Percentiles rank a stretch among this genome's conserved stretches.
phyloP scores from a whole-genome alignment of 257 asterid genomes.

The Marsdenia floribunda region DNA sequence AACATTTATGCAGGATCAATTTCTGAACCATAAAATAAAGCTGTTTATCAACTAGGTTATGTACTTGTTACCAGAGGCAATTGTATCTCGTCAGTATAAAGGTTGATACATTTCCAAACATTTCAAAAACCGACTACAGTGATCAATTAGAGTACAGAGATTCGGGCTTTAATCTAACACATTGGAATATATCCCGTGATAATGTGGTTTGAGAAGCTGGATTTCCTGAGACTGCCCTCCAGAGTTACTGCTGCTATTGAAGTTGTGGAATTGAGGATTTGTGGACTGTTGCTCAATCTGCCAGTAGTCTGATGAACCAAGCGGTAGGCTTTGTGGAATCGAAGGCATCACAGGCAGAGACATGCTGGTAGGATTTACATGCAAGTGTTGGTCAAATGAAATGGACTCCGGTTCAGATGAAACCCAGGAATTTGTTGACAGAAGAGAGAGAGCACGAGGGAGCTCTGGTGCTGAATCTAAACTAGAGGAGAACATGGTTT shows the following conservation, averaged over 20 bases:
- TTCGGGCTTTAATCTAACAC: slow-evolving; percentile 29
- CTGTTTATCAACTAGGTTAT: neutral
- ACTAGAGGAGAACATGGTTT: slow-evolving; percentile 36
- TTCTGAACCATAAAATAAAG: neutral
- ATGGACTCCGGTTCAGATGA: slow-evolving; percentile 43
- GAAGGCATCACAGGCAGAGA: slow-evolving; percentile 36
- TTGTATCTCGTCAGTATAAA: slow-evolving; percentile 1
- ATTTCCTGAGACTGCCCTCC: slow-evolving; percentile 36
- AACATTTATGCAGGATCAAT: neutral
- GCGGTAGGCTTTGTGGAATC: slow-evolving; percentile 47
- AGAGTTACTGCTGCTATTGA: slow-evolving; percentile 26
- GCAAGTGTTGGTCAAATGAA: slow-evolving; percentile 32
- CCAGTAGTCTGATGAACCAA: slow-evolving; percentile 57
- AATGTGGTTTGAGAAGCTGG: slow-evolving; percentile 41
- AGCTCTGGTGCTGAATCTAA: slow-evolving; percentile 54
- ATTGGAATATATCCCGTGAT: slow-evolving; percentile 44
- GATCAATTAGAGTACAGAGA: neutral
- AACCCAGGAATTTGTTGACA: slow-evolving; percentile 74
- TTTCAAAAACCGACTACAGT: neutral
- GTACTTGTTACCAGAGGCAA: neutral
- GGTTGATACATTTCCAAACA: neutral
- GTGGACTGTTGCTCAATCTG: slow-evolving; percentile 36
- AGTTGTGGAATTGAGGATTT: slow-evolving; percentile 25
- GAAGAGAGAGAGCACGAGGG: slow-evolving; percentile 96
- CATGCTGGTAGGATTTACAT: slow-evolving; percentile 25